A percentile compares a stretch with the other conserved stretches of the same genome.
Evolutionary conservation across 2,329 filamentous ascomycete species (phyloP).

Genomic region (Fusarium miscanthi): DNA sequence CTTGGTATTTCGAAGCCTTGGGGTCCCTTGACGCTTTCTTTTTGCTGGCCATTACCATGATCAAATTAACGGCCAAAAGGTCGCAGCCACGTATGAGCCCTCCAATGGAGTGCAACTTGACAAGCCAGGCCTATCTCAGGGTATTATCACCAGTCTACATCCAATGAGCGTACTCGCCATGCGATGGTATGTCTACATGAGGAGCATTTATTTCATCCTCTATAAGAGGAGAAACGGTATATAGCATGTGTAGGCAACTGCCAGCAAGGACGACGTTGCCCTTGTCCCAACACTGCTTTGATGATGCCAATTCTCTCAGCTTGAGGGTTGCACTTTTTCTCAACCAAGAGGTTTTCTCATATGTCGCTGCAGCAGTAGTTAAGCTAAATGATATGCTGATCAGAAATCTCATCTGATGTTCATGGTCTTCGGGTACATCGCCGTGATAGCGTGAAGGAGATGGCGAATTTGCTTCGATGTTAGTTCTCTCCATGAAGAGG

Average conservation of each 20-base stretch:
- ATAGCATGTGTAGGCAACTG: neutral
- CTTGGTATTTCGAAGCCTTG: neutral
- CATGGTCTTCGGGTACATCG: too few relatives aligned
- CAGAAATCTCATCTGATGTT: too few relatives aligned
- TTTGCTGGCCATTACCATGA: neutral
- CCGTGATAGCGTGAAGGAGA: too few relatives aligned
- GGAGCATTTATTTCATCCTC: slow-evolving; percentile 4
- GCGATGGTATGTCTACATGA: neutral
- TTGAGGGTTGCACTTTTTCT: too few relatives aligned
- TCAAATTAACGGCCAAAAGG: neutral
- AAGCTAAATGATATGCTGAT: too few relatives aligned
- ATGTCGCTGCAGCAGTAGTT: too few relatives aligned
- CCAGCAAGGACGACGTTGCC: neutral
- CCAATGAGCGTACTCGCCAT: slow-evolving; percentile 3
- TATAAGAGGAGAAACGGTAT: slow-evolving; percentile 15
- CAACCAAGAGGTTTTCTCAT: too few relatives aligned
- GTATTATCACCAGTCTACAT: neutral
- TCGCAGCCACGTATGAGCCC: neutral
- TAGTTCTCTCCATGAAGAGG: too few relatives aligned
- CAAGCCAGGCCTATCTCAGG: neutral
- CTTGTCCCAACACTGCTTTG: neutral
- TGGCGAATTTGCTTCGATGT: too few relatives aligned
- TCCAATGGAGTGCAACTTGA: too few relatives aligned
- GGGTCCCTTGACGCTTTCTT: too few relatives aligned
- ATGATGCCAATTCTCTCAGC: too few relatives aligned